These are phyloP conservation scores for Termitomyces eurrhizus DNA, from an alignment of 768 basidiomycete species.

Conservation along the genomic window DNA sequence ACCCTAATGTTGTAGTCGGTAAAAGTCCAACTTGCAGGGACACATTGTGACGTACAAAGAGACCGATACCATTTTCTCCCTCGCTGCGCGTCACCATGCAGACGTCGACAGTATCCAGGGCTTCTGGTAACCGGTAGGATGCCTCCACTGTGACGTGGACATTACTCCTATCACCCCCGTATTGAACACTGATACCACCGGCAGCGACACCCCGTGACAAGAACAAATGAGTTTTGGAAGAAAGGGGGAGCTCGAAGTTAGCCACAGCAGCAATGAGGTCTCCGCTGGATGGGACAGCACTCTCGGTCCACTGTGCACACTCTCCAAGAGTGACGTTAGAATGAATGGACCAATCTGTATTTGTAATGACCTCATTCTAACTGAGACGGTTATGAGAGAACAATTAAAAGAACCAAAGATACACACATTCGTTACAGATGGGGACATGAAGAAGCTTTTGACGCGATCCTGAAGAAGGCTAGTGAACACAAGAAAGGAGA, in stretches of 20 bases:
- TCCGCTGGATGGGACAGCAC: neutral
- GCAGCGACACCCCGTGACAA: slow-evolving; percentile 24
- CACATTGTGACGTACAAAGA: slow-evolving; percentile 24
- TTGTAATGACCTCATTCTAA: neutral
- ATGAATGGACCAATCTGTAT: slow-evolving; percentile 14
- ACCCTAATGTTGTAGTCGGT: slow-evolving; percentile 9
- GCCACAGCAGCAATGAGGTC: slow-evolving; percentile 10
- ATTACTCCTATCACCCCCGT: slow-evolving; percentile 13
- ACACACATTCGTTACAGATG: neutral
- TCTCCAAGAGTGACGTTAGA: slow-evolving; percentile 15
- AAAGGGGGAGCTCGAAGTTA: slow-evolving; percentile 22
- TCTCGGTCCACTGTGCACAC: slow-evolving; percentile 14
- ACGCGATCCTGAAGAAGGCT: neutral
- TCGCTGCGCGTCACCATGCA: slow-evolving; percentile 22
- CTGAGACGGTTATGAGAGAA: neutral
- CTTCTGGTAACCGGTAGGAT: slow-evolving; percentile 18
- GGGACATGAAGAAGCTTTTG: neutral
- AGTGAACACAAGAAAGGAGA: neutral
- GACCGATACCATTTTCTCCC: slow-evolving; percentile 29
- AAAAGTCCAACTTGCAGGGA: neutral
- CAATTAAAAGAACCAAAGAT: neutral
- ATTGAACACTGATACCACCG: slow-evolving; percentile 23
- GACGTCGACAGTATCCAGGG: slow-evolving; percentile 20
- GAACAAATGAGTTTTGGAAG: slow-evolving; percentile 24
- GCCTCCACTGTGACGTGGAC: slow-evolving; percentile 24